Percentiles rank a stretch among this genome's conserved stretches.
phyloP scores from a whole-genome alignment of 495 filamentous ascomycete genomes.

The Parathielavia hyrcaniae region DNA sequence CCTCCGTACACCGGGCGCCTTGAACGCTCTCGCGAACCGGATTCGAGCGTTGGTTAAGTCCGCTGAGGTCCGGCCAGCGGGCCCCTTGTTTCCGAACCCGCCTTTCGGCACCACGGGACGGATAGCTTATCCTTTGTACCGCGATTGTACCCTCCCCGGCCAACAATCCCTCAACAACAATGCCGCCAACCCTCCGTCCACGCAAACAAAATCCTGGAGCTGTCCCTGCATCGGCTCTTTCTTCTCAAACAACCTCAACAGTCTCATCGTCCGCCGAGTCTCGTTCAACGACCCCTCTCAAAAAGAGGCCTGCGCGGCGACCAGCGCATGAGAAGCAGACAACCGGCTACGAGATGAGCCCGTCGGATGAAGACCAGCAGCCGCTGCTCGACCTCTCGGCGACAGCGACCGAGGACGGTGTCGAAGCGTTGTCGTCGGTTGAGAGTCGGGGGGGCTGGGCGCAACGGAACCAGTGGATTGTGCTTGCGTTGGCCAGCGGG shows the following conservation, averaged over 20 bases:
- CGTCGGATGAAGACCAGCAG: slow-evolving; percentile 20
- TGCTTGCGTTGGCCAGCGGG: slow-evolving; percentile 77
- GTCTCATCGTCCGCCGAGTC: background rate
- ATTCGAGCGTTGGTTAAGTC: no score
- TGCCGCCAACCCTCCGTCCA: slow-evolving; percentile 10
- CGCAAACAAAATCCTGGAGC: slow-evolving; percentile 1
- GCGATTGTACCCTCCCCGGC: no score
- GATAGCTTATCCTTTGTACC: background rate
- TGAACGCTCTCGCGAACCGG: no score
- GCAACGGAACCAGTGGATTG: slow-evolving; percentile 59
- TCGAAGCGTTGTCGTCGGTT: background rate
- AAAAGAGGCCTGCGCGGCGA: background rate
- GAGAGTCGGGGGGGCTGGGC: slow-evolving; percentile 28
- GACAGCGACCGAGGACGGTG: background rate
- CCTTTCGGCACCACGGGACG: background rate
- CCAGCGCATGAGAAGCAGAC: background rate
- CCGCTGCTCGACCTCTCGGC: slow-evolving; percentile 15
- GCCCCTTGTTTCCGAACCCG: no score
- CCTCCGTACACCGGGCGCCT: no score
- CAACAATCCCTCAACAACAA: slow-evolving; percentile 1
- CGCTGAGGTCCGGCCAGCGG: no score
- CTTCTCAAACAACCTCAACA: background rate
- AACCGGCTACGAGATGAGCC: slow-evolving; percentile 1
- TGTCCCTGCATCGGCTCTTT: background rate
- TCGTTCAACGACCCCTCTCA: background rate